Percentiles rank a stretch among this genome's conserved stretches.
Evolutionary conservation across 2,329 filamentous ascomycete genomes (phyloP).

Genomic region (Cytospora schulzeri): DNA sequence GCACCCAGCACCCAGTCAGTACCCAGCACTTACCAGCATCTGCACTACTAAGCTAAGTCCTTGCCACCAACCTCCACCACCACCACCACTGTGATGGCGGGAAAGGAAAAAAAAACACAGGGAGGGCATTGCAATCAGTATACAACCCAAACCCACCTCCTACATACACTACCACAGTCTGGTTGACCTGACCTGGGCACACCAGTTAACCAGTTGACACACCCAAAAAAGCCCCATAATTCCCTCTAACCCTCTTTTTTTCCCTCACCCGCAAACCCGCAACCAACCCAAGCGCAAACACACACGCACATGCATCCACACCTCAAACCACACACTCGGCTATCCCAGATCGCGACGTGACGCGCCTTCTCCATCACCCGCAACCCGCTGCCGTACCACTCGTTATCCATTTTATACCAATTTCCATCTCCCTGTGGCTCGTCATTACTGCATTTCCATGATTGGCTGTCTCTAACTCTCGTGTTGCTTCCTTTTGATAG

Average conservation of each 20-base stretch:
- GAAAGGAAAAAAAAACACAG: too few species aligned
- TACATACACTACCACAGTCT: too few species aligned
- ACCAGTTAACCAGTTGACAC: neutral
- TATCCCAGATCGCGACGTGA: conserved; percentile 38
- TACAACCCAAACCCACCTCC: too few species aligned
- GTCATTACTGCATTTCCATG: conserved; percentile 43
- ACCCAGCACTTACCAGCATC: too few species aligned
- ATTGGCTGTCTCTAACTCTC: conserved; percentile 35
- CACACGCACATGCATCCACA: conserved; percentile 28
- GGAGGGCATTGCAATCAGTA: neutral
- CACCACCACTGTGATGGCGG: neutral
- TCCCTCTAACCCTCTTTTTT: neutral
- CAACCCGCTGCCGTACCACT: conserved; percentile 50
- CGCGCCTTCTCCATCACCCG: conserved; percentile 51
- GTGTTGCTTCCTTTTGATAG: conserved; percentile 11
- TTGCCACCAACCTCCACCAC: neutral
- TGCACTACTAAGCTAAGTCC: too few species aligned
- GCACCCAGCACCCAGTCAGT: neutral
- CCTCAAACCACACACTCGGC: conserved; percentile 38
- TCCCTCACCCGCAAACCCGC: neutral
- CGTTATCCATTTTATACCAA: conserved; percentile 40
- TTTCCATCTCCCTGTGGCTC: conserved; percentile 47
- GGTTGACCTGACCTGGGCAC: too few species aligned
- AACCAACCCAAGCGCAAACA: neutral
- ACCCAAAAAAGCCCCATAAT: neutral